Evolutionary conservation across 768 basidiomycete genomes (phyloP), one percentile per base, ranked within the genome.

Genomic region (Termitomyces sp.): DNA sequence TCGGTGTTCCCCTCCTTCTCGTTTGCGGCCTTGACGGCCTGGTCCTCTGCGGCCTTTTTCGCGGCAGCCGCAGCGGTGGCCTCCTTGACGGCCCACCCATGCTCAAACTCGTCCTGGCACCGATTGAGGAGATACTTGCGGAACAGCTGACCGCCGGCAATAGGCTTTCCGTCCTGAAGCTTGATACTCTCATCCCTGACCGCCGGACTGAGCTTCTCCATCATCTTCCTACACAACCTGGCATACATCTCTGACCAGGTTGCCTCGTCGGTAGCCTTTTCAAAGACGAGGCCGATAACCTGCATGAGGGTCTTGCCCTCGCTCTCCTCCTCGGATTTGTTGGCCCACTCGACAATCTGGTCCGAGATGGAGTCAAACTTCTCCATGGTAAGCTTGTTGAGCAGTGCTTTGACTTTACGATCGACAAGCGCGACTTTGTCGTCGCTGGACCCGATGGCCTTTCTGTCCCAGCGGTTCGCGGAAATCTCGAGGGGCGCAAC

Each of bases 161-260:
- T 89, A n/a, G 90, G 90, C 67, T 89, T 88, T 66, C 91, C 92
- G 60, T 94, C 91, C 12, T 75, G 42, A 61, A 84, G 86, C 74
- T 79, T 84, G 73, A 96, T 90, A 10, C 87, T 85, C 57, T 94
- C 91, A 67, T 98, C 95, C 63, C 88, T 87, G 5, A 98, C 91
- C 58, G 89, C 85, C 30, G 86, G 78, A 55, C 87, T 91, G 69
- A 98, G 90, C 68, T 84, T 85, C 73, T 94, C 92, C 89, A 95
- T 91, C 84, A 98, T 89, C 81, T 94, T 91, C 62, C 92, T 79
- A 69, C 95, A 98, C 39, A 99, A 77, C 32, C 90, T 86, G 30
- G 96, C 96, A 70, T 99, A 98, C 93, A 98, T 98, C 76, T 92
- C 89, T 2, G 92, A 95, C 89, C 92, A 95, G 9, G 86, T 84